Base-by-base conservation (phyloP, 2,329 filamentous ascomycete species). In the Cladosporium sp. region DNA sequence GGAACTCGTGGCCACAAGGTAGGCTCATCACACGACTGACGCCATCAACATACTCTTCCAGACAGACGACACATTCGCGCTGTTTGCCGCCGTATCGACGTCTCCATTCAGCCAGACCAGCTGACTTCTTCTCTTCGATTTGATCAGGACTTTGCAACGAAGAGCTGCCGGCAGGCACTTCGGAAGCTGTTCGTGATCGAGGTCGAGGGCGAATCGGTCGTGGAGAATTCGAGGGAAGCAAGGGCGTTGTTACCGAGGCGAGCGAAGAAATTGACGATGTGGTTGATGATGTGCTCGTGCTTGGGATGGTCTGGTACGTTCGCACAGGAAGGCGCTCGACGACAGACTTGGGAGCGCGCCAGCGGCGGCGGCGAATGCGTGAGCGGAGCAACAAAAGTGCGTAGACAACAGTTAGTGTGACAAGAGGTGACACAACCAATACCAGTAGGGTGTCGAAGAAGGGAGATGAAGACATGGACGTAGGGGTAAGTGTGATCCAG, bases 361-460 rank as follows among this genome's bases (percentile, higher is more conserved):
- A 99, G 72, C 94, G 87, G 69, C 94, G 87, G 67, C 94, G 87
- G 60, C 94, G 89, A 71, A 97, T 96, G 67, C 93, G 90, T 57
- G 93, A 93, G 64, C 95, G 90, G 44, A 98, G 83, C 49, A 98
- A 86, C 5, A 98, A 84, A 12, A 98, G 84, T 14, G 92, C 90
- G 75, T 98, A 98, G 1, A 99, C 94, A 5, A 97, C 89, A 3
- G 92, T 96, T 73, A 99, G 80, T 0, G 95, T 98, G 62, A 98
- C 89, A 15, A 99, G 80, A 8, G 95, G 95, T 74, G 93, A 97
- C 64, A 98, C 89, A 36, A 99, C 93, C n/a, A 99, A 83, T 10
- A 99, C 93, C n/a, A 98, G 84, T 2, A 99, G 85, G 0, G 94
- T 98, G 76, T 99, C 95, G 72, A 98, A 93, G 81, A 99, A 97